A percentile compares a stretch with the other conserved stretches of the same genome.
Conservation (phyloP, 805 yeast species). For the Cyberlindnera mississippiensis region DNA sequence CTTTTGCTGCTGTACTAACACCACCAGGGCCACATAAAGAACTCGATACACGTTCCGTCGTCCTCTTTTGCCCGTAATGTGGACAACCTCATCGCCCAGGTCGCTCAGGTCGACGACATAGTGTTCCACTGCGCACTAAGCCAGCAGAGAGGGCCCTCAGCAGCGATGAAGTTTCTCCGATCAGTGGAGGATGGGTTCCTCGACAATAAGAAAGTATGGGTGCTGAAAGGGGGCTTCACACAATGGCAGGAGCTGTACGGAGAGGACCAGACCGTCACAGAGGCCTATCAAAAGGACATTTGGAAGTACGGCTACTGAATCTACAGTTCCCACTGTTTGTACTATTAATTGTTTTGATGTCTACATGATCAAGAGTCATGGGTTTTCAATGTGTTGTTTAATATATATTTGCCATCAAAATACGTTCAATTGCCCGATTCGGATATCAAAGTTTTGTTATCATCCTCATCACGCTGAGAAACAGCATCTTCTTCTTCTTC, state of each 20-base stretch:
- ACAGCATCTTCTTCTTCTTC: slow-evolving; percentile 7
- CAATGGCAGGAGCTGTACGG: slow-evolving; percentile 82
- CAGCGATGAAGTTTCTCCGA: slow-evolving; percentile 60
- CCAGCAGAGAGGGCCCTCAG: slow-evolving; percentile 88
- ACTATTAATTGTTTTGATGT: no score
- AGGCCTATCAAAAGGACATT: slow-evolving; percentile 45
- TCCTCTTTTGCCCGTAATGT: slow-evolving; percentile 35
- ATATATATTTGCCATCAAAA: no score
- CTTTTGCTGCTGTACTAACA: no score
- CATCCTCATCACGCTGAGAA: slow-evolving; percentile 10
- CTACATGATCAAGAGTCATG: no score
- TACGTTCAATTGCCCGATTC: not conserved
- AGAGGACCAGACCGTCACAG: slow-evolving; percentile 59
- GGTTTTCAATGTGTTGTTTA: no score
- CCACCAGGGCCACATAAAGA: slow-evolving; percentile 52
- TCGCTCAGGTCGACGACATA: slow-evolving; percentile 39
- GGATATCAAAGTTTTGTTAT: slow-evolving; percentile 14
- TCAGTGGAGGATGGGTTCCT: slow-evolving; percentile 25
- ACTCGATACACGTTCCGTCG: slow-evolving; percentile 53
- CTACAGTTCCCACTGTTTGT: no score
- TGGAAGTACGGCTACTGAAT: slow-evolving; percentile 32
- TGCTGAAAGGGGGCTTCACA: slow-evolving; percentile 80
- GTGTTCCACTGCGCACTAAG: slow-evolving; percentile 90
- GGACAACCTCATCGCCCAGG: slow-evolving; percentile 23
- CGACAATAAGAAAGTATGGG: slow-evolving; percentile 50